Evolutionary conservation across 1,139 yeast genomes (phyloP), one percentile per base, ranked within the genome.

Genomic region (Blastobotrys buckinghamii): DNA sequence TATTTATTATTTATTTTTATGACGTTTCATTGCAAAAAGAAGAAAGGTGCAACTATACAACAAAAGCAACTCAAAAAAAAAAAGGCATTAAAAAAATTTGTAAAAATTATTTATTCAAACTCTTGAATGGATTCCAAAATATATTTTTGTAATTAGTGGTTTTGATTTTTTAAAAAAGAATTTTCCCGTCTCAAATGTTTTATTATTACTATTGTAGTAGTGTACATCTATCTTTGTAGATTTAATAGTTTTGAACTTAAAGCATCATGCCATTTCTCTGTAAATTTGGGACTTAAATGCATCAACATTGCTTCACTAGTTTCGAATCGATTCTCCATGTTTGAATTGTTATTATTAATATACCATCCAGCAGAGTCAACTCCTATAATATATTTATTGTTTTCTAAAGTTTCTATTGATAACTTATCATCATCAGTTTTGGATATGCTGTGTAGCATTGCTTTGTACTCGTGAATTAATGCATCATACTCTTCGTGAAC

Each of bases 271-370:
- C 77, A 77, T 13, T 47, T 45, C 3, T 47, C 19, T 5, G 58
- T 52, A 54, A 77, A 77, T 15, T 48, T 45, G 0, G 64, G 61
- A 2, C 79, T 74, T 10, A 59, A 49, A 0, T 50, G 49, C 73
- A 73, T 73, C 65, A 76, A 65, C 41, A 75, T 58, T 15, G 72
- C 67, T 55, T 77, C 81, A 47, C 74, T 68, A 0, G 79, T 73
- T 51, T 77, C 80, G 55, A 58, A 75, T 26, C 29, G 6, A 57
- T 48, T 19, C 41, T 36, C 8, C 53, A 51, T 22, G 24, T 19
- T 41, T 17, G 19, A 16, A 5, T 15, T 15, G 10, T 39, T 20
- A 35, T 33, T 3, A 13, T 17, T n/a, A 29, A 15, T 15, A 16
- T 19, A 22, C 48, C 48, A 45, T 12, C 48, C 48, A 16, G 26